A percentile compares a stretch with the other conserved stretches of the same genome.
phyloP scores from a whole-genome alignment of 441 rosid species.

The Pelargonium australe region DNA sequence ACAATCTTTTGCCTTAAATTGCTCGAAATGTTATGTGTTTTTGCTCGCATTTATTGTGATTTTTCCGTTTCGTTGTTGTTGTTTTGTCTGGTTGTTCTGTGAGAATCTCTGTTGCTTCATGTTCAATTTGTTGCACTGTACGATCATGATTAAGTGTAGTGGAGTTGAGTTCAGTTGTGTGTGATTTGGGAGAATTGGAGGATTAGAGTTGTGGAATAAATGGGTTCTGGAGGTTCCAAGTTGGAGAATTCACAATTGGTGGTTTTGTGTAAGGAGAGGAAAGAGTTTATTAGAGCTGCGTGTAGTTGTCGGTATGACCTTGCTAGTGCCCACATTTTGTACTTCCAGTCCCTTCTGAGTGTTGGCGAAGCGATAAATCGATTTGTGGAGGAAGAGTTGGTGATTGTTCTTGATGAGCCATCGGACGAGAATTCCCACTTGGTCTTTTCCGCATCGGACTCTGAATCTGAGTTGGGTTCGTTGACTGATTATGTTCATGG shows the following conservation, averaged over 20 bases:
- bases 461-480: conserved; percentile 4
- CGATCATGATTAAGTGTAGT: not conserved
- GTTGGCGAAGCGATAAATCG: conserved; percentile 23
- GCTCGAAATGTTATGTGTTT: not conserved
- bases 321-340: conserved; percentile 26
- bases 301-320: conserved; percentile 30
- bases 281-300: conserved; percentile 25
- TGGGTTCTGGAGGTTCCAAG: conserved; percentile 25
- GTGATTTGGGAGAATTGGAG: conserved; percentile 2
- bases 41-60: not conserved
- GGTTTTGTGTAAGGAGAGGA: conserved; percentile 35
- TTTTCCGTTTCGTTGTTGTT: not conserved
- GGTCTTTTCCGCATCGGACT: conserved; percentile 17
- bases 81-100: not conserved
- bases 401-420: conserved; percentile 15
- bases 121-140: not conserved
- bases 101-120: not conserved
- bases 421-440: conserved; percentile 19
- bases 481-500: conserved; percentile 15
- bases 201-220: conserved; percentile 1
- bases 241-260: conserved; percentile 26
- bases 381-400: conserved; percentile 25
- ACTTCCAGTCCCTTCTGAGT: conserved; percentile 29
- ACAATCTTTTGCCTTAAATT: conserved; percentile 6
- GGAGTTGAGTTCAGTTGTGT: not conserved